These are phyloP conservation scores for Globisporangium parvum DNA, from an alignment of 352 stramenopile genomes.

Conservation along the genomic window DNA sequence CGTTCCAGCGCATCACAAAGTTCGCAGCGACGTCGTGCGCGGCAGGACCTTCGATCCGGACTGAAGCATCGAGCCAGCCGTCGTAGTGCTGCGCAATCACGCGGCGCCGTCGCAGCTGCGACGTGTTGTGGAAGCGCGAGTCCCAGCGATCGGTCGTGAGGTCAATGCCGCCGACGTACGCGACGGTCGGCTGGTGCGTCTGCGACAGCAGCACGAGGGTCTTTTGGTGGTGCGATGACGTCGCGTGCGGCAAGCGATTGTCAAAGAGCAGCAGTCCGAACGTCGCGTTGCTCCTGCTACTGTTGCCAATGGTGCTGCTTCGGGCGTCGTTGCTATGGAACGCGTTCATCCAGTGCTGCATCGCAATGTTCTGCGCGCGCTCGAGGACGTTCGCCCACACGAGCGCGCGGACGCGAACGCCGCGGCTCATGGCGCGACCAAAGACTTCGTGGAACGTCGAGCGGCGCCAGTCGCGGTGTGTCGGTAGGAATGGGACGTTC, in stretches of 20 bases:
- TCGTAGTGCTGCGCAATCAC: conserved; percentile 31
- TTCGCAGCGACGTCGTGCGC: conserved; percentile 51
- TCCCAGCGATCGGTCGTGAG: conserved; percentile 56
- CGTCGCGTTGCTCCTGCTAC: background rate
- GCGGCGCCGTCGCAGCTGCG: conserved; percentile 24
- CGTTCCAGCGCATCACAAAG: conserved; percentile 65
- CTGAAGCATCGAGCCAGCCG: conserved; percentile 56
- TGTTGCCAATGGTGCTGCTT: background rate
- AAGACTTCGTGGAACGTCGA: conserved; percentile 13
- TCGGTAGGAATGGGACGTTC: conserved; percentile 11
- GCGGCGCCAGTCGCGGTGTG: background rate
- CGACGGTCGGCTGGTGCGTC: conserved; percentile 17
- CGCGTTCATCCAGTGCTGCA: conserved; percentile 23
- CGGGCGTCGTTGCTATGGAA: background rate
- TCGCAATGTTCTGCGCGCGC: conserved; percentile 5
- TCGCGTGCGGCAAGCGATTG: conserved; percentile 48
- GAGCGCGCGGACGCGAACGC: conserved; percentile 20
- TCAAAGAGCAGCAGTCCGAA: conserved; percentile 41
- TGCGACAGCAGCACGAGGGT: conserved; percentile 38
- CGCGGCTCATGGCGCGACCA: conserved; percentile 11
- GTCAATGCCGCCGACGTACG: conserved; percentile 51
- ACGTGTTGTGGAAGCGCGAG: conserved; percentile 44
- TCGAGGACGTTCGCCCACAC: conserved; percentile 23
- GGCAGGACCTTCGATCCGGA: conserved; percentile 36
- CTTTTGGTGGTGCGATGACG: conserved; percentile 68